phyloP scores from a whole-genome alignment of 257 asterid species.

The Osmanthus fragrans region DNA sequence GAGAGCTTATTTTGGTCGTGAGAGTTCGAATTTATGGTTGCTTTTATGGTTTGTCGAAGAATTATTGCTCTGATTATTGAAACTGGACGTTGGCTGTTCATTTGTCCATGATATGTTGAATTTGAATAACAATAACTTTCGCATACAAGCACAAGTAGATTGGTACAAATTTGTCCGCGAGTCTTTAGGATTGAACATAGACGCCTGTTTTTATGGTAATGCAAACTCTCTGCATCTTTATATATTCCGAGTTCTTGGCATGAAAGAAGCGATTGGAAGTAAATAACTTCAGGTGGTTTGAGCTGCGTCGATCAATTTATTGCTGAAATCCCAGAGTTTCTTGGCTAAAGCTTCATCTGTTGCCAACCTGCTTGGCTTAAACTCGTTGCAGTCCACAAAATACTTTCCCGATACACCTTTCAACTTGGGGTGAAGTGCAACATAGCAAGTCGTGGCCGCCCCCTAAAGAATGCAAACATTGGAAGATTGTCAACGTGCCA shows the following conservation, averaged over 20 bases:
- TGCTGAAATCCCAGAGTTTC: conserved; percentile 61
- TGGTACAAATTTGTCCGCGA: background rate
- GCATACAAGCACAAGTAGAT: background rate
- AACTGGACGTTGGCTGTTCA: too few species aligned
- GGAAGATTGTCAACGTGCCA: background rate
- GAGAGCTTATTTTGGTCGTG: too few species aligned
- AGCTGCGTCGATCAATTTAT: conserved; percentile 34
- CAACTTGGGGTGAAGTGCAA: conserved; percentile 58
- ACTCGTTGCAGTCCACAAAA: conserved; percentile 60
- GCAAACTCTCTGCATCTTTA: background rate
- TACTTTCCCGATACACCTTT: conserved; percentile 59
- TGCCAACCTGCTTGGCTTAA: conserved; percentile 32
- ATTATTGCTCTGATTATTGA: too few species aligned
- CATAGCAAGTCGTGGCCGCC: conserved; percentile 77
- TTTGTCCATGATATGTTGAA: too few species aligned
- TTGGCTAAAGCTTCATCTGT: conserved; percentile 37
- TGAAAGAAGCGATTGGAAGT: background rate
- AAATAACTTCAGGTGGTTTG: background rate
- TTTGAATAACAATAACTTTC: too few species aligned
- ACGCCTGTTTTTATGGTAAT: background rate
- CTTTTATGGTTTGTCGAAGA: too few species aligned
- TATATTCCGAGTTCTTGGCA: background rate
- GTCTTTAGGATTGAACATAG: background rate
- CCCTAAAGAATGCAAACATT: conserved; percentile 42
- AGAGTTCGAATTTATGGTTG: too few species aligned